A percentile compares a stretch with the other conserved stretches of the same genome.
phyloP scores from a whole-genome alignment of 2,329 filamentous ascomycete genomes.

The Alternaria rosae region DNA sequence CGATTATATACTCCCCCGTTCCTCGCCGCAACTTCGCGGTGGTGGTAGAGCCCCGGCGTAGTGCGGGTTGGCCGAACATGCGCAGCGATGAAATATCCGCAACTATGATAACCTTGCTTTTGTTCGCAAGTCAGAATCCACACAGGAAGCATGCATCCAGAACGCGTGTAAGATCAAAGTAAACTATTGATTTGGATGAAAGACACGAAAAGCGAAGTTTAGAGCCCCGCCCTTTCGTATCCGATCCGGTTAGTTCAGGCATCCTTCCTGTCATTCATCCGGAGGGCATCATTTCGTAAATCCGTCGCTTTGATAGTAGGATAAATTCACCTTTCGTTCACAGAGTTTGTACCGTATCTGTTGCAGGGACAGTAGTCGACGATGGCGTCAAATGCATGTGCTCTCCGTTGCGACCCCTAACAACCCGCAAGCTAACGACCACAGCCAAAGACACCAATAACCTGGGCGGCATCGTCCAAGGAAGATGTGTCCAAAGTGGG shows the following conservation, averaged over 20 bases:
- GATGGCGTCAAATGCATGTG: neutral
- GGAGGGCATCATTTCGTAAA: neutral
- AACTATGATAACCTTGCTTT: neutral
- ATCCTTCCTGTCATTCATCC: neutral
- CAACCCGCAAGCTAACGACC: neutral
- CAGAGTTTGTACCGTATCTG: too few relatives aligned
- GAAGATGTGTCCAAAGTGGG: slow-evolving; percentile 13
- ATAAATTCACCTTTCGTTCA: neutral
- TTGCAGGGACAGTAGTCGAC: neutral
- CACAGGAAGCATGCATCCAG: neutral
- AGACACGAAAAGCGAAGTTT: neutral
- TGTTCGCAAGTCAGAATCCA: neutral
- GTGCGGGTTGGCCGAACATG: neutral
- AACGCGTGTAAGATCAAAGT: neutral
- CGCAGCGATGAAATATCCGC: neutral
- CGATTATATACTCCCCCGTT: neutral
- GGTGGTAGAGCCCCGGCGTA: neutral
- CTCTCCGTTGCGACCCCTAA: neutral
- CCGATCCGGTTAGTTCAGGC: neutral
- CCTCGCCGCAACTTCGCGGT: neutral
- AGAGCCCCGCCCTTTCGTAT: neutral
- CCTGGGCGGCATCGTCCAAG: slow-evolving; percentile 35
- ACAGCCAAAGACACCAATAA: slow-evolving; percentile 11
- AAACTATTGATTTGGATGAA: neutral
- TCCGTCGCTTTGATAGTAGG: neutral